A percentile compares a stretch with the other conserved stretches of the same genome.
These are phyloP conservation scores for Reticulascus tulasneorum DNA, from an alignment of 2,329 filamentous ascomycete genomes.

Conservation along the genomic window DNA sequence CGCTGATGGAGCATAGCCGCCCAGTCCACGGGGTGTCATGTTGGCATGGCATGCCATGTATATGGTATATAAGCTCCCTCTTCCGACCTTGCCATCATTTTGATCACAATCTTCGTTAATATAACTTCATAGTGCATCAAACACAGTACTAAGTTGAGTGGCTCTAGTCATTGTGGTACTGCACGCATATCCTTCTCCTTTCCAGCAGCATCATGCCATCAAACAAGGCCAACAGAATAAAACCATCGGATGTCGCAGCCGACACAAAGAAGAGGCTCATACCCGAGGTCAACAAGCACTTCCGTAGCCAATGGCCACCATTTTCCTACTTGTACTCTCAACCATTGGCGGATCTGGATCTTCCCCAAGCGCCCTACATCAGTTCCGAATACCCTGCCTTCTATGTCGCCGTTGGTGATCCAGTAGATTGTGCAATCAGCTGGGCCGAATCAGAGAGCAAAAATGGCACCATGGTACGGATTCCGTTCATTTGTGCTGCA, in stretches of 20 bases:
- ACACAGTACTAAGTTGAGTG: too few species aligned
- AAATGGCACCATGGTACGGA: slow-evolving; percentile 31
- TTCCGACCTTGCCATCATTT: neutral
- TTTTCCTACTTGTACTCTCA: slow-evolving; percentile 57
- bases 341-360: slow-evolving; percentile 42
- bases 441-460: slow-evolving; percentile 10
- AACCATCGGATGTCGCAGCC: slow-evolving; percentile 65
- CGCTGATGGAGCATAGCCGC: neutral
- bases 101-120: too few species aligned
- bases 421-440: slow-evolving; percentile 8
- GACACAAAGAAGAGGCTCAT: slow-evolving; percentile 71
- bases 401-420: slow-evolving; percentile 17
- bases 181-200: too few species aligned
- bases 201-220: slow-evolving; percentile 13
- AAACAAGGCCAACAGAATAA: slow-evolving; percentile 47
- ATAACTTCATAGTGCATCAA: too few species aligned
- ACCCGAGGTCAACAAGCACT: slow-evolving; percentile 57
- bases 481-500: slow-evolving; percentile 69
- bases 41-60: neutral
- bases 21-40: neutral
- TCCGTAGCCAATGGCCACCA: slow-evolving; percentile 49
- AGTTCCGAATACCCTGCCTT: slow-evolving; percentile 12
- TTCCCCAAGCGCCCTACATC: slow-evolving; percentile 25
- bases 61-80: neutral
- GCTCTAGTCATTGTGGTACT: too few species aligned